Conservation (phyloP, 768 basidiomycete genomes). For the Tephrocybe sp. region DNA sequence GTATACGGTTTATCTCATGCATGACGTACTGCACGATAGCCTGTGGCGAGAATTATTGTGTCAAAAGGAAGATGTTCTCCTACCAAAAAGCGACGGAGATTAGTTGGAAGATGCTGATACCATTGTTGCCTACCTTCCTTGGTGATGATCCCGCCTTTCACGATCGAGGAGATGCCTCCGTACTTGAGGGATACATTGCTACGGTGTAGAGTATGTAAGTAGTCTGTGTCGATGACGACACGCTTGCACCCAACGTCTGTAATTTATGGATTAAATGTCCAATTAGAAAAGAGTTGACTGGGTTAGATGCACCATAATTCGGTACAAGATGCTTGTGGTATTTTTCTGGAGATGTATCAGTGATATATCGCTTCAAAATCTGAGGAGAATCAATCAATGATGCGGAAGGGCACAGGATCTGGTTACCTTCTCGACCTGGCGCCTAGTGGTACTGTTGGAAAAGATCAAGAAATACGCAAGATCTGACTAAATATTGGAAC, state of each 20-base stretch:
- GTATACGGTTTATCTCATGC: background rate
- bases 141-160: constrained; percentile 42
- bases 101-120: background rate
- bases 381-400: constrained; percentile 6
- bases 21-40: constrained; percentile 28
- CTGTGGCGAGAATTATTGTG: constrained; percentile 40
- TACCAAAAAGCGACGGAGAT: constrained; percentile 18
- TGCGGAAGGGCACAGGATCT: background rate
- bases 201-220: constrained; percentile 41
- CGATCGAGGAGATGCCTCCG: constrained; percentile 38
- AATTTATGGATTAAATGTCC: background rate
- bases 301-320: constrained; percentile 37
- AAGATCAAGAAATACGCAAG: constrained; percentile 14
- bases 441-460: constrained; percentile 8
- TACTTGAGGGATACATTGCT: constrained; percentile 47
- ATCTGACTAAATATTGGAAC: constrained; percentile 4
- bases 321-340: constrained; percentile 48
- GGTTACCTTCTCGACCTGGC: constrained; percentile 1
- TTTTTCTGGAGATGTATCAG: constrained; percentile 39
- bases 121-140: constrained; percentile 29
- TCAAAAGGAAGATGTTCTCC: constrained; percentile 35
- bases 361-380: constrained; percentile 34
- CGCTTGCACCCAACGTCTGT: constrained; percentile 56
- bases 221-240: constrained; percentile 48
- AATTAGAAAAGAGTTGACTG: background rate